These are phyloP conservation scores for Fagopyrum tataricum DNA, from an alignment of 148 eudicot genomes.

Conservation along the genomic window DNA sequence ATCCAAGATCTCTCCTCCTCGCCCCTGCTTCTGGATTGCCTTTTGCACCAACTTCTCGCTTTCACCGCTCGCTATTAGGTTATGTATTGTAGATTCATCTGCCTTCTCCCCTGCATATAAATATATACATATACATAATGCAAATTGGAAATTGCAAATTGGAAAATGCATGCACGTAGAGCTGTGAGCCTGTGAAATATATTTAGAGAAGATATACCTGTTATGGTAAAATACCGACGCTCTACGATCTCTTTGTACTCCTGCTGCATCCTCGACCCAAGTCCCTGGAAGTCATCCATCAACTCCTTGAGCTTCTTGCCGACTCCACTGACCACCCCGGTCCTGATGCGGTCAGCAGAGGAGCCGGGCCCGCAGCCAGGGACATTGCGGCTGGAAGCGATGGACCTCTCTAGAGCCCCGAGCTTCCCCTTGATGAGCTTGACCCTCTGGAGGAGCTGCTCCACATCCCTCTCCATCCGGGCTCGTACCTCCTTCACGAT, in stretches of 20 bases:
- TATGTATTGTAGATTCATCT: conserved; percentile 33
- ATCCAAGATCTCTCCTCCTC: not conserved
- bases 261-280: conserved; percentile 27
- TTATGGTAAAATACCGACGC: conserved; percentile 47
- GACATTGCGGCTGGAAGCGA: conserved; percentile 26
- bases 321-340: conserved; percentile 32
- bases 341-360: conserved; percentile 39
- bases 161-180: too few relatives aligned
- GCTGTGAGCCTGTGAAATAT: too few relatives aligned
- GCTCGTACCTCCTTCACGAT: conserved; percentile 36
- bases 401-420: conserved; percentile 38
- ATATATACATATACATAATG: too few relatives aligned
- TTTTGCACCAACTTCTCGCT: conserved; percentile 46
- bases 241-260: conserved; percentile 48
- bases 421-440: conserved; percentile 36
- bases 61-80: conserved; percentile 37
- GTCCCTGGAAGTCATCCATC: conserved; percentile 40
- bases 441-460: conserved; percentile 28
- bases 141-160: too few relatives aligned
- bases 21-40: conserved; percentile 44
- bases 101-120: conserved; percentile 34
- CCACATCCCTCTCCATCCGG: conserved; percentile 41
- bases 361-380: conserved; percentile 46
- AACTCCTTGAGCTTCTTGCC: conserved; percentile 37
- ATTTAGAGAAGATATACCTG: too few relatives aligned